Evolutionary conservation across 768 basidiomycete species (phyloP).

Genomic region (Auriscalpium vulgare): DNA sequence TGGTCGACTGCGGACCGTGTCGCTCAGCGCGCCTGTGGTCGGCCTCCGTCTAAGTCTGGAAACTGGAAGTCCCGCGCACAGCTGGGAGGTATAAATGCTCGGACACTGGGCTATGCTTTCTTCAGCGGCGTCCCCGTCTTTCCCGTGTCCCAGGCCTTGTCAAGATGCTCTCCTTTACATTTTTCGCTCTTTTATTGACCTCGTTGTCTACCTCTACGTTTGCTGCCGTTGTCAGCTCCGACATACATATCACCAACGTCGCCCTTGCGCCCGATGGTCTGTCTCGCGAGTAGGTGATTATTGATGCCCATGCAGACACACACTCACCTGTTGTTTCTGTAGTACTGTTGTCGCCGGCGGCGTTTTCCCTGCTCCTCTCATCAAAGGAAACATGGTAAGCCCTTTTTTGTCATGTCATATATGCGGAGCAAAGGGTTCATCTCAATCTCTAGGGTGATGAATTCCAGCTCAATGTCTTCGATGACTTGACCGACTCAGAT

Average conservation of each 20-base stretch:
- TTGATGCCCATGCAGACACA: not conserved
- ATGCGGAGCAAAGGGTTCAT: not conserved
- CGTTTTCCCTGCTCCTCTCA: not conserved
- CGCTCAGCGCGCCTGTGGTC: too few relatives aligned
- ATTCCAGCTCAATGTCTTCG: slow-evolving; percentile 1
- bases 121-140: too few relatives aligned
- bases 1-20: too few relatives aligned
- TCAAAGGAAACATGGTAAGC: not conserved
- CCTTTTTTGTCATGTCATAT: not conserved
- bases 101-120: too few relatives aligned
- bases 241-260: not conserved
- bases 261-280: not conserved
- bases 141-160: too few relatives aligned
- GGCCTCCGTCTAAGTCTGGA: too few relatives aligned
- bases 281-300: not conserved
- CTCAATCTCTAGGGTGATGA: not conserved
- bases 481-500: not conserved
- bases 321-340: not conserved
- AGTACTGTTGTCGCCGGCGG: not conserved
- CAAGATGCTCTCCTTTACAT: slow-evolving; percentile 1
- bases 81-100: too few relatives aligned
- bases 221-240: not conserved
- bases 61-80: too few relatives aligned
- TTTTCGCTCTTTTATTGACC: not conserved
- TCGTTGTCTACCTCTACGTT: not conserved